phyloP scores from a whole-genome alignment of 225 moss, liverwort and hornwort genomes.

The Bryum argenteum region DNA sequence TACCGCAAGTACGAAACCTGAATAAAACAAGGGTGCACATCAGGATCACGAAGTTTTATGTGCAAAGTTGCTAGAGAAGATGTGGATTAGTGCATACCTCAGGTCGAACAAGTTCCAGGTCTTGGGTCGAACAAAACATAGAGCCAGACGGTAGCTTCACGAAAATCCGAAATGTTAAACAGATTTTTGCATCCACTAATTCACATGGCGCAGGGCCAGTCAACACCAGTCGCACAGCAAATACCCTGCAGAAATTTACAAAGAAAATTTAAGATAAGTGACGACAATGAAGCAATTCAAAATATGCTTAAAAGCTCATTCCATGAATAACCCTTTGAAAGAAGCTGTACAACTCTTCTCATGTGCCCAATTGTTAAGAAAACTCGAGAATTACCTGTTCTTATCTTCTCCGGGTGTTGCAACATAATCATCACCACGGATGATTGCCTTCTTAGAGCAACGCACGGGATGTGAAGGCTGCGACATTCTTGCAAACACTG shows the following conservation, averaged over 20 bases:
- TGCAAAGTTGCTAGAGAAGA: too few relatives aligned
- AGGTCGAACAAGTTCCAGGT: conserved; percentile 89
- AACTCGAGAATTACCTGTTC: conserved; percentile 46
- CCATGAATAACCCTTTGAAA: too few relatives aligned
- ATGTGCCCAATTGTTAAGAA: background rate
- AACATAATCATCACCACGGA: conserved; percentile 77
- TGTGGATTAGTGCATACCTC: conserved; percentile 49
- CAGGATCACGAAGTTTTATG: background rate
- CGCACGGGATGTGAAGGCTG: conserved; percentile 94
- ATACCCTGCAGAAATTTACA: conserved; percentile 58
- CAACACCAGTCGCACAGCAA: conserved; percentile 91
- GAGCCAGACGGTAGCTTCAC: conserved; percentile 98
- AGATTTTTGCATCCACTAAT: conserved; percentile 98
- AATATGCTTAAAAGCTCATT: too few relatives aligned
- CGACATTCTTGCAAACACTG: conserved; percentile 99
- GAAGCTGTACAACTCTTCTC: background rate
- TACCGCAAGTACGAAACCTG: conserved; percentile 94
- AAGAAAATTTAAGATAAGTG: background rate
- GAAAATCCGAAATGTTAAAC: conserved; percentile 95
- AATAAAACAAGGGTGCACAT: background rate
- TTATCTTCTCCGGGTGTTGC: conserved; percentile 56
- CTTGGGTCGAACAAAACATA: conserved; percentile 97
- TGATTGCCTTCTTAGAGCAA: conserved; percentile 91
- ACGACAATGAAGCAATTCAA: too few relatives aligned
- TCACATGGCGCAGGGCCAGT: conserved; percentile 98